Percentiles rank a stretch among this genome's conserved stretches.
These are phyloP conservation scores for Wickerhamomyces bisporus DNA, from an alignment of 805 yeast genomes.

Conservation along the genomic window DNA sequence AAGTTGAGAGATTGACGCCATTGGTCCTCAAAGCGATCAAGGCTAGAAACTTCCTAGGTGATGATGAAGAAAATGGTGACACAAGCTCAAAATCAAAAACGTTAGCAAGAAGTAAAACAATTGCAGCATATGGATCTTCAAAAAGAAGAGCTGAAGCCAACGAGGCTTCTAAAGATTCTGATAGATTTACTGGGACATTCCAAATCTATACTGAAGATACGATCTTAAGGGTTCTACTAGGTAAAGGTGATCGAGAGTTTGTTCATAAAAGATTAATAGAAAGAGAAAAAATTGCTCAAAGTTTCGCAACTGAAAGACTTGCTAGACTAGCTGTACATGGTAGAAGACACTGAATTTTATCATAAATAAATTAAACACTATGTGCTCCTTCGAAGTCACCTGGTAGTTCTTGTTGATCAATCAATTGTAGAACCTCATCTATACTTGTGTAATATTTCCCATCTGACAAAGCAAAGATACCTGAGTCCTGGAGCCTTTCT, in stretches of 20 bases:
- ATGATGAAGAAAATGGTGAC: constrained; percentile 19
- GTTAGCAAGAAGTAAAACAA: constrained; percentile 59
- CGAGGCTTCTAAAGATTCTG: constrained; percentile 34
- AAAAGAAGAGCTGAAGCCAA: constrained; percentile 45
- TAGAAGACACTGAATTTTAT: background rate
- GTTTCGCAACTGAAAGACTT: constrained; percentile 28
- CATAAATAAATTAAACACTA: background rate
- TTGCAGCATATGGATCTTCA: constrained; percentile 66
- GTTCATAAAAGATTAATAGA: constrained; percentile 57
- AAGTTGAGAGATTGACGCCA: constrained; percentile 55
- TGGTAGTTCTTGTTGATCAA: constrained; percentile 12
- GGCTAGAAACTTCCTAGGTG: constrained; percentile 40
- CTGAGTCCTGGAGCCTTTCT: constrained; percentile 47
- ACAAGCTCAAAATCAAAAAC: constrained; percentile 34
- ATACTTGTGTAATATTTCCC: constrained; percentile 15
- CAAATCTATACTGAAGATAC: constrained; percentile 54
- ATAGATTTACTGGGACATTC: constrained; percentile 35
- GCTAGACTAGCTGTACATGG: constrained; percentile 21
- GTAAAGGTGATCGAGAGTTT: constrained; percentile 56
- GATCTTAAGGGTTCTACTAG: constrained; percentile 62
- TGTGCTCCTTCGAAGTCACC: background rate
- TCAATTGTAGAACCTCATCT: constrained; percentile 19
- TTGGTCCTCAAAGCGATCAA: constrained; percentile 44
- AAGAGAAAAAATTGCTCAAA: constrained; percentile 42
- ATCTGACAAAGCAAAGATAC: constrained; percentile 39